These are phyloP conservation scores for Erigeron canadensis DNA, from an alignment of 129 eudicot genomes.

Conservation along the genomic window DNA sequence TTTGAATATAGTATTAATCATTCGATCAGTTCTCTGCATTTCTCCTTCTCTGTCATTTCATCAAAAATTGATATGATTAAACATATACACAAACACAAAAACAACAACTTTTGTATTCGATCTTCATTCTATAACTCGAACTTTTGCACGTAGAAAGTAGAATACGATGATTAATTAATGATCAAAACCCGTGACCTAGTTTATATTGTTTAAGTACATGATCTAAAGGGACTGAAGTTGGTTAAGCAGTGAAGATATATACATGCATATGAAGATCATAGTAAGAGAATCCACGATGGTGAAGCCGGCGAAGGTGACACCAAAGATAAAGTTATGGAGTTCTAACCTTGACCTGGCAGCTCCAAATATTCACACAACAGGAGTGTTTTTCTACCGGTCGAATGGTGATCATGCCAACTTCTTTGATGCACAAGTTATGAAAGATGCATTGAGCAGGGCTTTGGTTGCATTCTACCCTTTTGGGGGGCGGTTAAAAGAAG, in stretches of 20 bases:
- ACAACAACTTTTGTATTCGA: too few relatives aligned
- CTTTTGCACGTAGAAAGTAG: too few relatives aligned
- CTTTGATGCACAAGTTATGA: neutral
- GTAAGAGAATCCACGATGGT: neutral
- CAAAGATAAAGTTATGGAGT: neutral
- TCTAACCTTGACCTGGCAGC: neutral
- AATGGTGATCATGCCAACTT: neutral
- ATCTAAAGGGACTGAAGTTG: too few relatives aligned
- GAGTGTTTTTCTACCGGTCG: neutral
- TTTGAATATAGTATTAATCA: too few relatives aligned
- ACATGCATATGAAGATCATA: neutral
- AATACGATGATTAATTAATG: too few relatives aligned
- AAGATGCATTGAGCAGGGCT: neutral
- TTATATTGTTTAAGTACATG: too few relatives aligned
- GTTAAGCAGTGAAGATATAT: neutral
- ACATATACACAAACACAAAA: too few relatives aligned
- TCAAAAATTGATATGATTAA: too few relatives aligned
- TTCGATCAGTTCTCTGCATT: too few relatives aligned
- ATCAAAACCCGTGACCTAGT: too few relatives aligned
- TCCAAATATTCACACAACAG: neutral
- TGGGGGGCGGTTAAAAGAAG: neutral
- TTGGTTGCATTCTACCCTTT: neutral
- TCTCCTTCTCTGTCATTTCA: too few relatives aligned
- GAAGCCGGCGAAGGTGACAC: neutral
- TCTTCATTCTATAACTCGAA: too few relatives aligned